Evolutionary conservation across 768 basidiomycete species (phyloP), one percentile per base, ranked within the genome.

Genomic region (Naganishia randhawae): DNA sequence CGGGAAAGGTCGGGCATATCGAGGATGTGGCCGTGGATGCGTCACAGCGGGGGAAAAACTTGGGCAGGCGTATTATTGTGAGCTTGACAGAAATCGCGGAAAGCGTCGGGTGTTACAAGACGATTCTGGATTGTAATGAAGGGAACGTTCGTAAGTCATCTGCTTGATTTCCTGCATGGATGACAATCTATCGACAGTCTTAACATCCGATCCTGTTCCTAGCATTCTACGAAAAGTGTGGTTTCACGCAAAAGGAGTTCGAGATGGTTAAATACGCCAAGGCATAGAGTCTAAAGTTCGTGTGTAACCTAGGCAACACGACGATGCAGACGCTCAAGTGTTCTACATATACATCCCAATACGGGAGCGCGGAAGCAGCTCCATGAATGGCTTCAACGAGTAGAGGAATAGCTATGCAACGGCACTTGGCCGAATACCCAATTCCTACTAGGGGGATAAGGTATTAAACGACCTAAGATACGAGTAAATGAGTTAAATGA

Each of bases 151-250:
- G 95, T 97, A 77, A 80, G 93, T 86, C 6, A 13, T 22, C 39
- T 13, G 37, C 33, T 35, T 32, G n/a, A n/a, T 45, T 14, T 22
- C 51, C 32, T 25, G 19, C n/a, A n/a, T n/a, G n/a, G n/a, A n/a
- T n/a, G n/a, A n/a, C n/a, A n/a, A n/a, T n/a, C n/a, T n/a, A n/a
- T n/a, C n/a, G n/a, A n/a, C n/a, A n/a, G n/a, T n/a, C n/a, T n/a
- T n/a, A n/a, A n/a, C n/a, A n/a, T n/a, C n/a, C n/a, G n/a, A n/a
- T n/a, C n/a, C n/a, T n/a, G 9, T 54, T 6, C 50, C 0, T 76
- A 96, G 94, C 90, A 10, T 99, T 99, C 82, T 99, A 99, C 80
- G 84, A 92, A 80, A 98, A 98, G 81, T 99, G 95, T 77, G 95
- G 95, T 10, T 81, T 81, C 75, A 84, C 85, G 80, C 89, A 87